Conservation (phyloP, 2,329 filamentous ascomycete species). For the Neonectria magnoliae region DNA sequence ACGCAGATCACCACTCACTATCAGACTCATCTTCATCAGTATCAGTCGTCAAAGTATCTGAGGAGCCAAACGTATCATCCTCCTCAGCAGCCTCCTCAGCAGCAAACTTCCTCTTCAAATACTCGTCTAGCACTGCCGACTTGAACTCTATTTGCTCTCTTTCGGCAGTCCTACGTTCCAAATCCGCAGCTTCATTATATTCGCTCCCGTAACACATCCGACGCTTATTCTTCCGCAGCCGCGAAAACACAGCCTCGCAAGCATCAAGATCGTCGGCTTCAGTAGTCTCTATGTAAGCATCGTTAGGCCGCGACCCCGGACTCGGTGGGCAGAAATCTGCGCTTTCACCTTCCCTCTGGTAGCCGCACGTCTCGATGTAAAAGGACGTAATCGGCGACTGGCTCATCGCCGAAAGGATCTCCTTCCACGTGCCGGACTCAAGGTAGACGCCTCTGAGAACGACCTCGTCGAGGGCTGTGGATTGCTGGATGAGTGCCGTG, state of each 20-base stretch:
- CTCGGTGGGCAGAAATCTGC: background rate
- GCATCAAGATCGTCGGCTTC: conserved; percentile 6
- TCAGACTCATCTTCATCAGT: background rate
- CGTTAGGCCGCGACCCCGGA: background rate
- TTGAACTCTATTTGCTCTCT: background rate
- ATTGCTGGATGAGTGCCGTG: conserved; percentile 5
- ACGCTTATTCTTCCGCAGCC: conserved; percentile 9
- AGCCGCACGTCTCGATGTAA: conserved; percentile 9
- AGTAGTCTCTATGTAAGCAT: conserved; percentile 13
- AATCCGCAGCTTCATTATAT: background rate
- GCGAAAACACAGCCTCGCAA: conserved; percentile 4
- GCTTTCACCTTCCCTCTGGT: background rate
- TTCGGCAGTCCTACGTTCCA: background rate
- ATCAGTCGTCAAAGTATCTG: background rate
- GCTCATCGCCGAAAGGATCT: conserved; percentile 1
- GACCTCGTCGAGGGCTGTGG: background rate
- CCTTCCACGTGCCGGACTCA: conserved; percentile 13
- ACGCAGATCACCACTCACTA: background rate
- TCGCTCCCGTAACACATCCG: conserved; percentile 12
- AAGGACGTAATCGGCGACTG: conserved; percentile 10
- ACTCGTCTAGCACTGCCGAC: background rate
- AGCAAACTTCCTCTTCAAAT: background rate
- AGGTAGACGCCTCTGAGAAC: conserved; percentile 1
- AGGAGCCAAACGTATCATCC: background rate
- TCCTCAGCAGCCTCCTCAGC: background rate